These are phyloP conservation scores for Cladosporium sp. DNA, from an alignment of 2,329 filamentous ascomycete genomes.

Conservation along the genomic window DNA sequence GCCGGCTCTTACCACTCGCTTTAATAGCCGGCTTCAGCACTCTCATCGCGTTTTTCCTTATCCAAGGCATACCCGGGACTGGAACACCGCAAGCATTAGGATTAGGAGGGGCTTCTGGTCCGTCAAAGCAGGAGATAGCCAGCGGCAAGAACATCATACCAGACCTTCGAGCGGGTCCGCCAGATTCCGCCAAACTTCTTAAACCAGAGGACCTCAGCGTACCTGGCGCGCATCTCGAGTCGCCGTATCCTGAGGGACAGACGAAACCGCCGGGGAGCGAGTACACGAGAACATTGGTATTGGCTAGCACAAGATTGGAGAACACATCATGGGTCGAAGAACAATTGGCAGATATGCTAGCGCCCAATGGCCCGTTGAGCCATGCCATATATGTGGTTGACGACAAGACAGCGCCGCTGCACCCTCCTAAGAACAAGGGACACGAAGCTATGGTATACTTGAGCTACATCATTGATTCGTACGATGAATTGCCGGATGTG, in stretches of 20 bases:
- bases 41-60: conserved; percentile 31
- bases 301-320: conserved; percentile 48
- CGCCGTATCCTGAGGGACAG: conserved; percentile 26
- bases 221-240: conserved; percentile 21
- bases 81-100: conserved; percentile 34
- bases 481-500: conserved; percentile 53
- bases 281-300: conserved; percentile 50
- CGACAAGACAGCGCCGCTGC: conserved; percentile 40
- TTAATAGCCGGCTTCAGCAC: conserved; percentile 14
- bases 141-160: conserved; percentile 20
- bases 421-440: conserved; percentile 52
- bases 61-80: conserved; percentile 34
- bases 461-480: conserved; percentile 56
- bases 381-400: conserved; percentile 49
- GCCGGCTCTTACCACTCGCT: conserved; percentile 15
- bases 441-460: conserved; percentile 59
- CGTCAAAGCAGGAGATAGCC: conserved; percentile 21
- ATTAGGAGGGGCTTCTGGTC: conserved; percentile 23
- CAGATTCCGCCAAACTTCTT: conserved; percentile 16
- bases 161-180: conserved; percentile 16
- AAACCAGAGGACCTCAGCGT: conserved; percentile 14
- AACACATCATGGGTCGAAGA: conserved; percentile 50
- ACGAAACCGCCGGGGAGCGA: conserved; percentile 41
- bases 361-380: conserved; percentile 28
- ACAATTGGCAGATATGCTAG: conserved; percentile 40